These are phyloP conservation scores for Colletotrichum lupini DNA, from an alignment of 2,329 filamentous ascomycete genomes.

Conservation along the genomic window DNA sequence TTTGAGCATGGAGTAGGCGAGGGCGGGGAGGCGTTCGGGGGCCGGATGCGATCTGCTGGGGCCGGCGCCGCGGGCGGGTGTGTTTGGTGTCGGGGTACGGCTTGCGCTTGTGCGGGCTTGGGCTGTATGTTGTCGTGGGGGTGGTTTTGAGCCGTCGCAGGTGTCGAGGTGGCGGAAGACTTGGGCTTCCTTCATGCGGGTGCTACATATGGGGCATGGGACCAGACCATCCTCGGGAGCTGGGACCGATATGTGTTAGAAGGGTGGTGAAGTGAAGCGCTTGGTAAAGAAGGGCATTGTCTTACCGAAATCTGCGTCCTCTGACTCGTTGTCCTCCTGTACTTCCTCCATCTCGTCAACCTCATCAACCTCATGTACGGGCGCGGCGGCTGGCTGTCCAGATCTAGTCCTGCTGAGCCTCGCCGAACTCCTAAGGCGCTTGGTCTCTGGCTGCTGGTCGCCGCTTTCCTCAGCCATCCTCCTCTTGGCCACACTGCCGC, in stretches of 20 bases:
- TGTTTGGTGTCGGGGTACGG: conserved; percentile 9
- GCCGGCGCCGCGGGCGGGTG: conserved; percentile 27
- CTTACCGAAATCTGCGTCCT: conserved; percentile 23
- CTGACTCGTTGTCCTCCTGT: conserved; percentile 16
- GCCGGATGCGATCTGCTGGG: conserved; percentile 45
- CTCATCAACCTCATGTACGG: conserved; percentile 38
- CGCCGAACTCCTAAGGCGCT: conserved; percentile 64
- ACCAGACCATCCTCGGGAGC: conserved; percentile 77
- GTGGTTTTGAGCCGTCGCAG: conserved; percentile 55
- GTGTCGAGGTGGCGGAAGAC: conserved; percentile 87
- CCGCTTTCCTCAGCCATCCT: conserved; percentile 52
- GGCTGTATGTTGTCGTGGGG: background rate
- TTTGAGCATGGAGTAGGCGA: conserved; percentile 90
- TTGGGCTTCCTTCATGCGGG: conserved; percentile 80
- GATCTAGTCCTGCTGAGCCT: conserved; percentile 57
- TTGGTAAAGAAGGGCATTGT: background rate
- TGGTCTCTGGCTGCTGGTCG: conserved; percentile 48
- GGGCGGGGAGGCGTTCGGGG: conserved; percentile 75
- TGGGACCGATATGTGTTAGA: conserved; percentile 27
- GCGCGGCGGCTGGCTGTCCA: conserved; percentile 49
- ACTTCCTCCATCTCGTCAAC: conserved; percentile 23
- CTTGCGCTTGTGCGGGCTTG: background rate
- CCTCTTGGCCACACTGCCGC: conserved; percentile 58
- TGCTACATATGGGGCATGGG: conserved; percentile 83
- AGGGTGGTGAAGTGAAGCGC: background rate